Percentiles rank a stretch among this genome's conserved stretches.
These are phyloP conservation scores for Penicillium sp. DNA, from an alignment of 2,329 filamentous ascomycete species.

Conservation along the genomic window DNA sequence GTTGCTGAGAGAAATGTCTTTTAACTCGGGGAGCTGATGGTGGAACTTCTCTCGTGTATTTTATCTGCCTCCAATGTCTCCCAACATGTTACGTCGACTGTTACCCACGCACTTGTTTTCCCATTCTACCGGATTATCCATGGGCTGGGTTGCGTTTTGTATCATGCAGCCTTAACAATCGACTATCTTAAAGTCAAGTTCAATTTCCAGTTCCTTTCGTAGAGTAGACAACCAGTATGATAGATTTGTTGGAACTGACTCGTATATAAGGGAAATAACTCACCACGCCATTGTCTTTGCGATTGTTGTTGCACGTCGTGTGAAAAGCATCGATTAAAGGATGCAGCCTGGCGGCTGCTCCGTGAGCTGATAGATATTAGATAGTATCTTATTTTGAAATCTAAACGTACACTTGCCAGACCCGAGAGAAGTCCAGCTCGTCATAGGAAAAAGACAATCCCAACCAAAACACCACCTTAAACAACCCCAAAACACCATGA, in stretches of 20 bases:
- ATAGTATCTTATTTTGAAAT: not conserved
- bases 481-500: conserved; percentile 6
- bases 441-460: not conserved
- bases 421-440: not conserved
- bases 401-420: not conserved
- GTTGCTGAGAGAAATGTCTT: not conserved
- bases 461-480: conserved; percentile 6
- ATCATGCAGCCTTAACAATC: conserved; percentile 10
- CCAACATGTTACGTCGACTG: not conserved
- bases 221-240: not conserved
- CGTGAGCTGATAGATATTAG: not conserved
- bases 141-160: conserved; percentile 3
- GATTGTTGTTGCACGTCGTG: not conserved
- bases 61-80: not conserved
- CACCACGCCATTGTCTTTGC: not conserved
- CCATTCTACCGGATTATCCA: not conserved
- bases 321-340: not conserved
- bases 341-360: not conserved
- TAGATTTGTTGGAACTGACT: not conserved
- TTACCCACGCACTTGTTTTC: not conserved
- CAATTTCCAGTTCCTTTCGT: not conserved
- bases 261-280: not conserved
- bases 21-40: not conserved
- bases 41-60: not conserved
- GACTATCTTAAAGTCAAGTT: not conserved